Evolutionary conservation across 768 basidiomycete species (phyloP).

Genomic region (Lactarius pseudohatsudake): DNA sequence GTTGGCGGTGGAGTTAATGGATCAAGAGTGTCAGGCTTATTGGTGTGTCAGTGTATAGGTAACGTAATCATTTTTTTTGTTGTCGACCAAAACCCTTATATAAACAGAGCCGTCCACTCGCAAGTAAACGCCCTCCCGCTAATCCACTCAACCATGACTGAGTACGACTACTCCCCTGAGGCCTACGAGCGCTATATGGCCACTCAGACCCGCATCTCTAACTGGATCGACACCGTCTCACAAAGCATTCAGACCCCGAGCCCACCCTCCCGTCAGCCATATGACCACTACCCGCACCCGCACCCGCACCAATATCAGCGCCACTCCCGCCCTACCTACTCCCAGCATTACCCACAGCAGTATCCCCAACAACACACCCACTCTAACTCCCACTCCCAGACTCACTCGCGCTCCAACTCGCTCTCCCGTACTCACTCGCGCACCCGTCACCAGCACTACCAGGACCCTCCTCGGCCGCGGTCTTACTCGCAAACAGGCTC

Average conservation of each 20-base stretch:
- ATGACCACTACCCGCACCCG: not conserved
- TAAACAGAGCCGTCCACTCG: not conserved
- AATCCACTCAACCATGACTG: slow-evolving; percentile 45
- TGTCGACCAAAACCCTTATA: not conserved
- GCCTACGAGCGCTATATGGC: slow-evolving; percentile 48
- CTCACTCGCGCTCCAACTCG: slow-evolving; percentile 22
- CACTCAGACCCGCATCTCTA: slow-evolving; percentile 48
- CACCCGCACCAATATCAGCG: slow-evolving; percentile 4
- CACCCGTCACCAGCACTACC: slow-evolving; percentile 3
- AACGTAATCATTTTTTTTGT: not conserved
- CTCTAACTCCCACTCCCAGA: slow-evolving; percentile 3
- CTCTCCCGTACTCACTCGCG: slow-evolving; percentile 10
- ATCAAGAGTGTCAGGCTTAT: not conserved
- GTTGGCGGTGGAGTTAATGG: not conserved
- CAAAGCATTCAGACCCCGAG: slow-evolving; percentile 37
- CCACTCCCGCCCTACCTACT: slow-evolving; percentile 16
- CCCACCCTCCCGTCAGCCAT: slow-evolving; percentile 1
- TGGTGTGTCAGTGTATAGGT: not conserved
- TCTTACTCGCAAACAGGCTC: slow-evolving; percentile 15
- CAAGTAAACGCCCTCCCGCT: not conserved
- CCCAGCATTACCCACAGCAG: slow-evolving; percentile 9
- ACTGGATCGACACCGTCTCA: slow-evolving; percentile 44
- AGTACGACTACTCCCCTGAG: slow-evolving; percentile 62
- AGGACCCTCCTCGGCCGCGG: slow-evolving; percentile 13
- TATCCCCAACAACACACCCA: not conserved